Percentiles rank a stretch among this genome's conserved stretches.
Evolutionary conservation across 495 filamentous ascomycete genomes (phyloP).

Genomic region (Tuber calosporum): DNA sequence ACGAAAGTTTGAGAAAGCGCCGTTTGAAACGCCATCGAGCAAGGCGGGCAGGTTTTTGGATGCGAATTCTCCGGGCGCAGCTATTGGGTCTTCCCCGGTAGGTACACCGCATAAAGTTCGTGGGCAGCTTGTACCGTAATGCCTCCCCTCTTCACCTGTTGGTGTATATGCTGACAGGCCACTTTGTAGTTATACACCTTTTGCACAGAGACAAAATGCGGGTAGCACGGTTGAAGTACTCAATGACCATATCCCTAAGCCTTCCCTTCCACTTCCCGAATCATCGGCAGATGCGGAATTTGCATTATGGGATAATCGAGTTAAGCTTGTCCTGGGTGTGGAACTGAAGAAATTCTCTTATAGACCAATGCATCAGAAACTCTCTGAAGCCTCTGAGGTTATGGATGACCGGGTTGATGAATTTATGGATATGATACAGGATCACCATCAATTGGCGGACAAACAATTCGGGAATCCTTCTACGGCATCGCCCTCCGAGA

Average conservation of each 20-base stretch:
- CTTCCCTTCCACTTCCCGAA: conserved; percentile 63
- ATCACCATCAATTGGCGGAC: conserved; percentile 66
- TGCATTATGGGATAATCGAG: conserved; percentile 47
- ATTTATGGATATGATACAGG: conserved; percentile 63
- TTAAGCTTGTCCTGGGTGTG: conserved; percentile 71
- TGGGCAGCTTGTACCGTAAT: conserved; percentile 1
- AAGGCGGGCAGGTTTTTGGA: conserved; percentile 19
- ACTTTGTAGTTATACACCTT: conserved; percentile 50
- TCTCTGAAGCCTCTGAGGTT: conserved; percentile 83
- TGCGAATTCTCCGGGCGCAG: conserved; percentile 9
- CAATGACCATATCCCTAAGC: conserved; percentile 64
- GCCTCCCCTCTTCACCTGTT: background rate
- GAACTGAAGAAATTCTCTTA: conserved; percentile 87
- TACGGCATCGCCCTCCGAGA: conserved; percentile 71
- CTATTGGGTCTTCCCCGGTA: conserved; percentile 23
- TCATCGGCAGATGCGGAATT: conserved; percentile 37
- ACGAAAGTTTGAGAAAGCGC: conserved; percentile 52
- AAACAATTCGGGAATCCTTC: conserved; percentile 81
- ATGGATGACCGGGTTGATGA: conserved; percentile 92
- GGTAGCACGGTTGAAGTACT: conserved; percentile 74
- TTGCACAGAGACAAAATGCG: conserved; percentile 64
- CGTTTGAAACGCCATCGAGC: conserved; percentile 30
- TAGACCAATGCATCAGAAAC: conserved; percentile 86
- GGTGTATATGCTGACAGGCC: background rate
- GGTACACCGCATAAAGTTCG: conserved; percentile 16